These are phyloP conservation scores for Candida ponderosae DNA, from an alignment of 805 yeast species.

Conservation along the genomic window DNA sequence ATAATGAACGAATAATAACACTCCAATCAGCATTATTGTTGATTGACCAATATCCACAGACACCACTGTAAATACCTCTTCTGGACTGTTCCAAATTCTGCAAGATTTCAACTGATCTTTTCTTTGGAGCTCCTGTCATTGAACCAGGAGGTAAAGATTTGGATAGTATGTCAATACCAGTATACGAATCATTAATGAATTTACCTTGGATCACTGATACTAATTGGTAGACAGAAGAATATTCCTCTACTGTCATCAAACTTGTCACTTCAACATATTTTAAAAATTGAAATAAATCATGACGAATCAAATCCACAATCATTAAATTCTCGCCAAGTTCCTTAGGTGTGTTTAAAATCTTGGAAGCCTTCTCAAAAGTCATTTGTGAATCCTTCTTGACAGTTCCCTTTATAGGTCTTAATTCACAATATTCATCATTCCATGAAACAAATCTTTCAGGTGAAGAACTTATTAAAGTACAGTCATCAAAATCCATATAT, in stretches of 20 bases:
- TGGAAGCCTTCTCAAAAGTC: slow-evolving; percentile 50
- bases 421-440: slow-evolving; percentile 53
- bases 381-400: slow-evolving; percentile 58
- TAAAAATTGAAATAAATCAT: slow-evolving; percentile 70
- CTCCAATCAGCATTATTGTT: slow-evolving; percentile 92
- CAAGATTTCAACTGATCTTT: slow-evolving; percentile 79
- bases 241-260: slow-evolving; percentile 89
- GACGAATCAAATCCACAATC: slow-evolving; percentile 94
- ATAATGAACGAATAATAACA: slow-evolving; percentile 83
- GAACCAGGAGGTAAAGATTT: slow-evolving; percentile 94
- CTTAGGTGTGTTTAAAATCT: slow-evolving; percentile 70
- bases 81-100: slow-evolving; percentile 31
- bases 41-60: slow-evolving; percentile 90
- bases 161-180: slow-evolving; percentile 73
- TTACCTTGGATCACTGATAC: slow-evolving; percentile 82
- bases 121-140: slow-evolving; percentile 99
- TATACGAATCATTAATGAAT: slow-evolving; percentile 22
- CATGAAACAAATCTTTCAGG: slow-evolving; percentile 92
- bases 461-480: slow-evolving; percentile 67
- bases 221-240: slow-evolving; percentile 81
- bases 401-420: slow-evolving; percentile 96
- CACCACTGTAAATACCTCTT: slow-evolving; percentile 90
- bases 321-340: slow-evolving; percentile 93
- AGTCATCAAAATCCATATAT: slow-evolving; percentile 60
- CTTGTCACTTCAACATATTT: slow-evolving; percentile 62